These are phyloP conservation scores for Phytophthora hybrid DNA, from an alignment of 352 stramenopile species.

Conservation along the genomic window DNA sequence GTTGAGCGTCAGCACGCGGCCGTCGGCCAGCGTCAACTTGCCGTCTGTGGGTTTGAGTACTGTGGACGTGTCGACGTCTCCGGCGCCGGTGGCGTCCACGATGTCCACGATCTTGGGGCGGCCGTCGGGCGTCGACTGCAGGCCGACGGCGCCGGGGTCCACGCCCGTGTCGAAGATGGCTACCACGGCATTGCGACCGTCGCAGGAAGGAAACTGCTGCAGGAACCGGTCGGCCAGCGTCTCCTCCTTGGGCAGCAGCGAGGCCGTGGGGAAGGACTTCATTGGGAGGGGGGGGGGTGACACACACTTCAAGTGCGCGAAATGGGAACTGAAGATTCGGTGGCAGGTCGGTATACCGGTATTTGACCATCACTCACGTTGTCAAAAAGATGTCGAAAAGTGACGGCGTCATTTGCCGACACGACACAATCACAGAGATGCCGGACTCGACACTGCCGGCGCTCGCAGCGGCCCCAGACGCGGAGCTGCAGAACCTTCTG, in stretches of 20 bases:
- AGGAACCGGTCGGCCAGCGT: constrained; percentile 89
- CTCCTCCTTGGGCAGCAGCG: constrained; percentile 92
- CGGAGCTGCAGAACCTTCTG: constrained; percentile 20
- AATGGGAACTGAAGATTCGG: too few relatives aligned
- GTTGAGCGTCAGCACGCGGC: constrained; percentile 81
- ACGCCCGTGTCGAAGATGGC: constrained; percentile 97
- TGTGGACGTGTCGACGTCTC: constrained; percentile 93
- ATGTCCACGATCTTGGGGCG: constrained; percentile 95
- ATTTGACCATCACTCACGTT: too few relatives aligned
- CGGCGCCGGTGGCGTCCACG: constrained; percentile 94
- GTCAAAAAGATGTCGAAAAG: too few relatives aligned
- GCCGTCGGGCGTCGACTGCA: constrained; percentile 88
- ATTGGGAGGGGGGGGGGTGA: too few relatives aligned
- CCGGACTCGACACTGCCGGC: neutral
- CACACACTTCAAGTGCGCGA: neutral
- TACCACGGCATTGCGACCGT: constrained; percentile 93
- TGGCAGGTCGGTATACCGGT: too few relatives aligned
- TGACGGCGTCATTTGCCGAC: too few relatives aligned
- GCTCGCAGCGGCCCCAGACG: constrained; percentile 11
- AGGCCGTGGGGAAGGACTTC: constrained; percentile 72
- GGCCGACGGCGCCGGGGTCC: constrained; percentile 90
- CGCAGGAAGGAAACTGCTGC: constrained; percentile 80
- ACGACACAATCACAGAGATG: too few relatives aligned
- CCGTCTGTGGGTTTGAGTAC: constrained; percentile 63
- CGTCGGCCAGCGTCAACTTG: constrained; percentile 49